Evolutionary conservation across 805 yeast species (phyloP).

Genomic region (Yarrowia yakushimensis): DNA sequence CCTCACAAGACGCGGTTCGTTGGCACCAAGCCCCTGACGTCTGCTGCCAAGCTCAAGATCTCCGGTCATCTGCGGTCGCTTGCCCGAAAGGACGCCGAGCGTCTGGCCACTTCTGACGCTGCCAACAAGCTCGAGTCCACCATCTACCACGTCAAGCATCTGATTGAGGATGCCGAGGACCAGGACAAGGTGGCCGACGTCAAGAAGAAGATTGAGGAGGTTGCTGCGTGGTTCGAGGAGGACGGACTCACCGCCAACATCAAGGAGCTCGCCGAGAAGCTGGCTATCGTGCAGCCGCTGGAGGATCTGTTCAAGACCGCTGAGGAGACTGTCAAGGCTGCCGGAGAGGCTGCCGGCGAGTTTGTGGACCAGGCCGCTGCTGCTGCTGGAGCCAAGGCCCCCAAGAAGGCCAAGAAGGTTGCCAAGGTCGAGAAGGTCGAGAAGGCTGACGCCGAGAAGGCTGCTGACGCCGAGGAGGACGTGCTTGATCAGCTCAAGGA

Average conservation of each 20-base stretch:
- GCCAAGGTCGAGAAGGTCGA: slow-evolving; percentile 32
- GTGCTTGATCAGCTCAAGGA: slow-evolving; percentile 18
- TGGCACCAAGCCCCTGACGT: slow-evolving; percentile 49
- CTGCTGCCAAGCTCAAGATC: slow-evolving; percentile 47
- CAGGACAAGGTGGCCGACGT: slow-evolving; percentile 44
- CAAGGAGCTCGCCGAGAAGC: slow-evolving; percentile 12
- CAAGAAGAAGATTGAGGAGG: slow-evolving; percentile 38
- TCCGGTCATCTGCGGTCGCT: slow-evolving; percentile 49
- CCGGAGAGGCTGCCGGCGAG: slow-evolving; percentile 8
- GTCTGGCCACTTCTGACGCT: slow-evolving; percentile 52
- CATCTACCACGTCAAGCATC: slow-evolving; percentile 65
- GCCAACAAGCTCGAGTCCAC: slow-evolving; percentile 68
- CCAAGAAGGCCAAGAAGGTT: slow-evolving; percentile 34
- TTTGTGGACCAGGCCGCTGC: slow-evolving; percentile 21
- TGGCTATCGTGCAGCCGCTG: background rate
- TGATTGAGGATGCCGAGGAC: slow-evolving; percentile 50
- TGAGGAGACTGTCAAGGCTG: background rate
- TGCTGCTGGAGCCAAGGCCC: slow-evolving; percentile 28
- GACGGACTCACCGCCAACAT: slow-evolving; percentile 52
- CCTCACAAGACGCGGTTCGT: slow-evolving; percentile 39
- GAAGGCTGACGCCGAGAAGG: slow-evolving; percentile 31
- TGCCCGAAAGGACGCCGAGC: slow-evolving; percentile 53
- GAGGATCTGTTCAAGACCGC: slow-evolving; percentile 16
- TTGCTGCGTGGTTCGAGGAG: slow-evolving; percentile 77
- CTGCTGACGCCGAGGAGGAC: slow-evolving; percentile 5